Evolutionary conservation across 352 stramenopile species (phyloP).

Genomic region (Aphanomyces invadans): DNA sequence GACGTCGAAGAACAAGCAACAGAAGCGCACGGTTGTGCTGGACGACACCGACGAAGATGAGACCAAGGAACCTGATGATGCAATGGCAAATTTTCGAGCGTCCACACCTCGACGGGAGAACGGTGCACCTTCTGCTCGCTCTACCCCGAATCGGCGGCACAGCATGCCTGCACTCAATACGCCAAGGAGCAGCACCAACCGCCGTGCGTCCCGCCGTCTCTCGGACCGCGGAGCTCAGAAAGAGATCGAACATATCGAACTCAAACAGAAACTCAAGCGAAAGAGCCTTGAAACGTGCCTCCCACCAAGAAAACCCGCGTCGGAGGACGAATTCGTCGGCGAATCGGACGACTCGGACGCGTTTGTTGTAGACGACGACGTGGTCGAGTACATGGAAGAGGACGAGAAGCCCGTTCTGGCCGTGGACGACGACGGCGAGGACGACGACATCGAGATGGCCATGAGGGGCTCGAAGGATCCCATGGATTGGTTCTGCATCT

Average conservation of each 20-base stretch:
- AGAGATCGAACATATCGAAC: background rate
- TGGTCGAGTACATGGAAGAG: slow-evolving; percentile 84
- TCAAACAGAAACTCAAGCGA: background rate
- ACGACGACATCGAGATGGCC: slow-evolving; percentile 34
- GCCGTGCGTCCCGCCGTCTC: slow-evolving; percentile 4
- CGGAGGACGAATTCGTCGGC: slow-evolving; percentile 26
- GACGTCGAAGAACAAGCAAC: background rate
- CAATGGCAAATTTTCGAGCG: background rate
- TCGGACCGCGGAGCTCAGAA: background rate
- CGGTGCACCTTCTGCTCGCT: background rate
- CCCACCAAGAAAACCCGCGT: background rate
- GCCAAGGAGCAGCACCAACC: background rate
- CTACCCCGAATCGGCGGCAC: background rate
- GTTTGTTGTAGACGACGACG: slow-evolving; percentile 70
- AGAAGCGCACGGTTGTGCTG: slow-evolving; percentile 7
- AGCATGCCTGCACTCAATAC: background rate
- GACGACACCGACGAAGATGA: slow-evolving; percentile 13
- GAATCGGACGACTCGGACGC: slow-evolving; percentile 62
- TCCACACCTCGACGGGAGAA: background rate
- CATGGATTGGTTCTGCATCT: slow-evolving; percentile 78
- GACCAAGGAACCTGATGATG: slow-evolving; percentile 2
- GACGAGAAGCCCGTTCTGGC: slow-evolving; percentile 48
- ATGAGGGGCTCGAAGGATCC: slow-evolving; percentile 46
- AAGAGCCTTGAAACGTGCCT: slow-evolving; percentile 11
- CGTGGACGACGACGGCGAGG: slow-evolving; percentile 33